Conservation (phyloP, 2,329 filamentous ascomycete genomes). For the Phialemoniopsis sp. region DNA sequence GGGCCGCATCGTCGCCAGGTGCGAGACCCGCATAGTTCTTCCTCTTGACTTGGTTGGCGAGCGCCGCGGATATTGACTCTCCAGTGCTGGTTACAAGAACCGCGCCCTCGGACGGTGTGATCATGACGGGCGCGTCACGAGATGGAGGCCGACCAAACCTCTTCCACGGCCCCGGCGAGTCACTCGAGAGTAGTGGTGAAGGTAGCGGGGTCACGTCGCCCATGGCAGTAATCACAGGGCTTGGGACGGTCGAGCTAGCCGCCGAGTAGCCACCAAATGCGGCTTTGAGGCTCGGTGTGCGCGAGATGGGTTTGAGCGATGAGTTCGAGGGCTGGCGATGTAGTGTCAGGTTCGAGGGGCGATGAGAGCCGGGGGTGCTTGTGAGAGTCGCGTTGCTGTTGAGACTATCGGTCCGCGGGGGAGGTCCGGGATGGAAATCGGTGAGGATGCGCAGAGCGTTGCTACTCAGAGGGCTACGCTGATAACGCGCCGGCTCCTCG, state of each 20-base stretch:
- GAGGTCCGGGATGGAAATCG: conserved; percentile 3
- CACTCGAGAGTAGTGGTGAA: conserved; percentile 63
- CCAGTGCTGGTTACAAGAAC: conserved; percentile 46
- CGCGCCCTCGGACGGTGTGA: conserved; percentile 33
- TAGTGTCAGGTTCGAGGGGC: conserved; percentile 18
- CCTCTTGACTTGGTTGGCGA: conserved; percentile 50
- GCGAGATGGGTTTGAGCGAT: conserved; percentile 46
- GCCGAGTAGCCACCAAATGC: conserved; percentile 47
- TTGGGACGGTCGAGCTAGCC: conserved; percentile 65
- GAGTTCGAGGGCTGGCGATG: conserved; percentile 36
- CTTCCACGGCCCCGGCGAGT: conserved; percentile 66
- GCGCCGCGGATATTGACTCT: conserved; percentile 46
- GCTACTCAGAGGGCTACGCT: conserved; percentile 4
- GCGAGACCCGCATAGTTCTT: conserved; percentile 50
- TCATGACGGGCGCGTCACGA: conserved; percentile 33
- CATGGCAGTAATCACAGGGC: conserved; percentile 71
- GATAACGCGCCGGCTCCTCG: conserved; percentile 5
- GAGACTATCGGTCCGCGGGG: conserved; percentile 5
- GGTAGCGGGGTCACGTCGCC: conserved; percentile 75
- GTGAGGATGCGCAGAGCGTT: conserved; percentile 9
- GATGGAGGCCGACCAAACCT: conserved; percentile 44
- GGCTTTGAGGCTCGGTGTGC: conserved; percentile 54
- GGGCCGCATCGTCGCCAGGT: conserved; percentile 21
- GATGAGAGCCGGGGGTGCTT: conserved; percentile 13
- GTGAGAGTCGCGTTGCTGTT: conserved; percentile 7